Base-by-base conservation (phyloP, 768 basidiomycete species). In the Termitomyces heimii region DNA sequence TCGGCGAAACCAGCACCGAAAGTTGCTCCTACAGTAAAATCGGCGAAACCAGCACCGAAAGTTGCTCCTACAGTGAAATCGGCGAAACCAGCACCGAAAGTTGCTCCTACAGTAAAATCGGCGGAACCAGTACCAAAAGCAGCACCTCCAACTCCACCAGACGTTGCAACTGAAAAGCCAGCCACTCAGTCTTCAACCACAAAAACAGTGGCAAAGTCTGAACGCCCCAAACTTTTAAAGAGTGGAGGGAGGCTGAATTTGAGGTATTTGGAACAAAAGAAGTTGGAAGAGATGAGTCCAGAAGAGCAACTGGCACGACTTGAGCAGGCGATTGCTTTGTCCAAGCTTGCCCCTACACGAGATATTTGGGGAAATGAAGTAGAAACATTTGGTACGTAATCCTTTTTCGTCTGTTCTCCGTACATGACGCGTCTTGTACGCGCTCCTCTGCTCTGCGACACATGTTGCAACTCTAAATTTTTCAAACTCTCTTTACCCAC, bases 281-380 rank as follows among this genome's bases (percentile, higher is more conserved):
- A 59, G 37, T 18, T 22, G 14, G 29, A 14, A 2, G 51, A 63
- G 4, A 24, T 68, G 55, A 59, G 65, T 14, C 70, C 72, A 52
- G 70, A 71, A 46, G 71, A 74, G 45, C 68, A 71, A 43, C 49
- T 77, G 60, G 65, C 66, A 42, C 71, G 76, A 55, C 63, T 78
- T 34, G 73, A 78, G 48, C 66, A 64, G 29, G 63, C 76, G 26
- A 65, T 73, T 62, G 59, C 62, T 5, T 73, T 73, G 64, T 60
- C 68, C 10, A 66, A 70, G 24, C 50, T 70, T 3, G 69, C 72
- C 62, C 74, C 74, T 8, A 74, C 71, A 5, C 61, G 71, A 4
- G 78, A 80, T 57, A 65, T 71, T 6, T 80, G 75, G 73, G 78
- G 76, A 1, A 73, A 75, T 54, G 56, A 63, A 31, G 67, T 76